Evolutionary conservation across 1,284 basidiomycete genomes (phyloP).

Genomic region (Marasmius sp.): DNA sequence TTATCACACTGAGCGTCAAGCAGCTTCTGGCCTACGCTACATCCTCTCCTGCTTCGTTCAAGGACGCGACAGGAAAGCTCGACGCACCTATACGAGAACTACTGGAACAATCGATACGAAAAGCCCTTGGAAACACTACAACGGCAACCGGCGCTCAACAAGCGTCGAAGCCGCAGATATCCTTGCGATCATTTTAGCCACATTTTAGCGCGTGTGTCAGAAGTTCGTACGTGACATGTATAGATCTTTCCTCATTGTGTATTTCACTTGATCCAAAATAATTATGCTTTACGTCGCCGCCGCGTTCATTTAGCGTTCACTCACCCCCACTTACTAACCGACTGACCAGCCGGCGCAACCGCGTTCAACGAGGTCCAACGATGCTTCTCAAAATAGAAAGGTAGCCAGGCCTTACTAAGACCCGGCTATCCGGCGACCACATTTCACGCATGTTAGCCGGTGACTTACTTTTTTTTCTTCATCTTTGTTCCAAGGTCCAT

Average conservation of each 20-base stretch:
- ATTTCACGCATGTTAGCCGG: not conserved
- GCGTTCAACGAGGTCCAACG: not conserved
- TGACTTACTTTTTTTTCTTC: not conserved
- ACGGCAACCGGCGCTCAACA: constrained; percentile 31
- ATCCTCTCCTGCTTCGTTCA: constrained; percentile 77
- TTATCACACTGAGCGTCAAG: constrained; percentile 66
- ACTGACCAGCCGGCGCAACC: no score
- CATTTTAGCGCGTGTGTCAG: not conserved
- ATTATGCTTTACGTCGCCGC: no score
- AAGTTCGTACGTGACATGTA: not conserved
- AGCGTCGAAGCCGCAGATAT: constrained; percentile 73
- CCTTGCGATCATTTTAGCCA: constrained; percentile 64
- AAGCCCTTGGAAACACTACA: constrained; percentile 57
- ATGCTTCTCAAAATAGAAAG: not conserved
- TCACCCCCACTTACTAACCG: no score
- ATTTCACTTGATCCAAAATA: no score
- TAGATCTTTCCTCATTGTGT: no score
- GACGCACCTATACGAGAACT: constrained; percentile 58
- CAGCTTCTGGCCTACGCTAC: constrained; percentile 82
- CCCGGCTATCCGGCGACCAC: not conserved
- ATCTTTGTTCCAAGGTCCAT: not conserved
- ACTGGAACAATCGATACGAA: constrained; percentile 80
- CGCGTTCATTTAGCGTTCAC: no score
- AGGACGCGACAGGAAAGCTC: constrained; percentile 79
- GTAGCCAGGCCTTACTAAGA: not conserved